Conservation (phyloP, 345 rosid genomes). For the Heritiera fomes region DNA sequence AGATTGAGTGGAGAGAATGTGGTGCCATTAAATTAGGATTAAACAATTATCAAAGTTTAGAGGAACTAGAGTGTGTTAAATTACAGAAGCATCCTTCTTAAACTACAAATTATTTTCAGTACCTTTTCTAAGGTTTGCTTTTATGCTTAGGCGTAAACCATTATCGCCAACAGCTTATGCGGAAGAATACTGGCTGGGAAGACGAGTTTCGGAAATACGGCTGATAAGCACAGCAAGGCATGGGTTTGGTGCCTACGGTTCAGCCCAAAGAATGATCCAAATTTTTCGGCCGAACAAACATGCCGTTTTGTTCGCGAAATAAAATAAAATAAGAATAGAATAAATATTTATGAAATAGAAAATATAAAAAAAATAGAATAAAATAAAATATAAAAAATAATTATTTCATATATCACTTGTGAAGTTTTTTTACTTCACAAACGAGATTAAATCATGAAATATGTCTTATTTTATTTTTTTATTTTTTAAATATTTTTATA, state of each 20-base stretch:
- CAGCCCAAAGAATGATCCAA: not conserved
- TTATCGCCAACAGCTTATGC: not conserved
- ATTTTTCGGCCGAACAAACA: not conserved
- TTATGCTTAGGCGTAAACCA: no score
- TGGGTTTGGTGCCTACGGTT: not conserved
- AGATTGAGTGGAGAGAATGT: constrained; percentile 23
- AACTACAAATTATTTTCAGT: not conserved
- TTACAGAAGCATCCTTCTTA: not conserved
- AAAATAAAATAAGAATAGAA: no score
- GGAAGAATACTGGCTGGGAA: not conserved
- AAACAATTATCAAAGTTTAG: no score
- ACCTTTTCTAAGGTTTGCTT: not conserved
- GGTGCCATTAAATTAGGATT: constrained; percentile 37
- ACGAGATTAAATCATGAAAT: no score
- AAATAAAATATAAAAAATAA: no score
- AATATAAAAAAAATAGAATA: no score
- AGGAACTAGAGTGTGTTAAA: not conserved
- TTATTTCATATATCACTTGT: no score
- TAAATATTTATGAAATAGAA: no score
- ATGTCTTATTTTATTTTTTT: no score
- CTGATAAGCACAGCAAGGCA: not conserved
- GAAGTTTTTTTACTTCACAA: no score
- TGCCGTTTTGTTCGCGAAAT: no score
- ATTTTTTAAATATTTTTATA: no score
- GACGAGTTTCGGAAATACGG: not conserved